These are phyloP conservation scores for Hsuehochloa calcarea DNA, from an alignment of 176 grass and related monocot genomes.

Conservation along the genomic window DNA sequence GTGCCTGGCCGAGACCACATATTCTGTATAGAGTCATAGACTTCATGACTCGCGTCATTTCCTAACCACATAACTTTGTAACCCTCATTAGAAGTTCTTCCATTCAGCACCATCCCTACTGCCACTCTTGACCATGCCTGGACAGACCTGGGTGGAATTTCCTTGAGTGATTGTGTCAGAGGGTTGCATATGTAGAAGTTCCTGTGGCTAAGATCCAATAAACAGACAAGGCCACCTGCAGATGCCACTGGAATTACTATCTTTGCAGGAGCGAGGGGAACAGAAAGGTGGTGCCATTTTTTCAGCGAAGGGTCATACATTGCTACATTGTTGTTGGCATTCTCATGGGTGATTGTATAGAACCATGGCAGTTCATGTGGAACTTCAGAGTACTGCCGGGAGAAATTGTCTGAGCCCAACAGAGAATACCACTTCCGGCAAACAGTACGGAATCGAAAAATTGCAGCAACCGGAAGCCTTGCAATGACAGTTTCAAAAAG, in stretches of 20 bases:
- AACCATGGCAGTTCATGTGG: conserved; percentile 70
- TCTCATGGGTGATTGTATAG: conserved; percentile 87
- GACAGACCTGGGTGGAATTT: conserved; percentile 76
- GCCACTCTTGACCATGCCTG: conserved; percentile 82
- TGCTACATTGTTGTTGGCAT: conserved; percentile 61
- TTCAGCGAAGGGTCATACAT: conserved; percentile 72
- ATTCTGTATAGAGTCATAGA: conserved; percentile 73
- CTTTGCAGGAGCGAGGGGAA: conserved; percentile 59
- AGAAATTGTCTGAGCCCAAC: conserved; percentile 69
- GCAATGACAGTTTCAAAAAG: conserved; percentile 83
- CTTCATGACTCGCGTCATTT: conserved; percentile 65
- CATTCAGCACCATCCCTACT: conserved; percentile 90
- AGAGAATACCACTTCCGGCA: conserved; percentile 82
- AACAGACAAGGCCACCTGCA: conserved; percentile 89
- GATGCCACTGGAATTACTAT: conserved; percentile 91
- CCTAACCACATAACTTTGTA: conserved; percentile 93
- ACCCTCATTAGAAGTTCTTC: conserved; percentile 50
- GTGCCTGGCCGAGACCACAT: conserved; percentile 52
- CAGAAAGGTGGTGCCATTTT: conserved; percentile 82
- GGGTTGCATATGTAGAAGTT: conserved; percentile 92
- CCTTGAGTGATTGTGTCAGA: conserved; percentile 68
- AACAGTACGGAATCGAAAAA: conserved; percentile 85
- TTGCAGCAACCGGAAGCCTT: conserved; percentile 74
- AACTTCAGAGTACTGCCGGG: conserved; percentile 56
- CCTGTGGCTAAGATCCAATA: conserved; percentile 77